Evolutionary conservation across 75 land plant species (phyloP).

Genomic region (Adiantum capillusveneris): DNA sequence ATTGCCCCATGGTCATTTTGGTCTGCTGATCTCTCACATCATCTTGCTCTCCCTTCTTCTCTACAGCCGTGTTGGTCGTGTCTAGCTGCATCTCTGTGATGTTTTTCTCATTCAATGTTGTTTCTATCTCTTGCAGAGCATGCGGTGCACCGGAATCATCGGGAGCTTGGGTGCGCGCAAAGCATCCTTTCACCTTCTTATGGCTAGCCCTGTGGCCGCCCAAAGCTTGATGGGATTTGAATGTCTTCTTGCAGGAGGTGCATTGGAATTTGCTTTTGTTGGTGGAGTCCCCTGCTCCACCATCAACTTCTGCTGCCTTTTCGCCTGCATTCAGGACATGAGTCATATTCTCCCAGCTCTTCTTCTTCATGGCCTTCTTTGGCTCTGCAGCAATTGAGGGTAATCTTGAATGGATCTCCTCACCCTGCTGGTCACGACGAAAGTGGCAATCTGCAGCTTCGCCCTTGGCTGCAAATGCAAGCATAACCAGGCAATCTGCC

Average conservation of each 20-base stretch:
- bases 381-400: too few relatives aligned
- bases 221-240: constrained; percentile 9
- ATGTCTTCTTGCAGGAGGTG: constrained; percentile 7
- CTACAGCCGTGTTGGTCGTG: neutral
- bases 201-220: constrained; percentile 16
- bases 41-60: neutral
- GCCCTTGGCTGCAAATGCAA: constrained; percentile 8
- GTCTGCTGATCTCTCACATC: neutral
- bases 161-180: constrained; percentile 2
- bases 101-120: neutral
- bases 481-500: constrained; percentile 24
- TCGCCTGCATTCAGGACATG: too few relatives aligned
- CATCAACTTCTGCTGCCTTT: neutral
- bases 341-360: too few relatives aligned
- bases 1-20: neutral
- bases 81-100: neutral
- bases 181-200: constrained; percentile 11
- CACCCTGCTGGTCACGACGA: too few relatives aligned
- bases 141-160: neutral
- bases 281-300: neutral
- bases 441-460: neutral
- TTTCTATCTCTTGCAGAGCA: neutral
- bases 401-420: too few relatives aligned
- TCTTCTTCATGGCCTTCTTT: too few relatives aligned
- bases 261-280: constrained; percentile 3